Evolutionary conservation across 2,329 filamentous ascomycete species (phyloP), one percentile per base, ranked within the genome.

Genomic region (Ceratocystiopsis minuta): DNA sequence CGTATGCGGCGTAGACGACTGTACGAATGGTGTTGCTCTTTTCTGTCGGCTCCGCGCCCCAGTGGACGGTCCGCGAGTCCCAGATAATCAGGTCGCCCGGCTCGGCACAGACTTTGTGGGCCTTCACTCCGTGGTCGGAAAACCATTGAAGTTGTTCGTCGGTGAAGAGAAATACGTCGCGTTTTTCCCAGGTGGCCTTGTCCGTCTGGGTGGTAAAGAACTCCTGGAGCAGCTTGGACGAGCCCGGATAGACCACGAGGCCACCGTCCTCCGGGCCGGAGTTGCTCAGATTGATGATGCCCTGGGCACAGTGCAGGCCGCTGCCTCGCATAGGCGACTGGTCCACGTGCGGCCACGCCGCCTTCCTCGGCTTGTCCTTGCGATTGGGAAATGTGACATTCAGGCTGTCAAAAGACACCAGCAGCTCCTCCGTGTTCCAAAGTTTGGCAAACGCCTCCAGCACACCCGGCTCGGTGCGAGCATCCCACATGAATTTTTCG

Each of bases 401-500:
- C 46, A 59, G 47, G 16, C 49, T 49, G 43, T 62, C 59, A 36
- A 61, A 62, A 5, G 53, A 56, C 36, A 48, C 50, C 4, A 61
- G 48, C 2, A 62, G 51, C 34, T 62, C 53, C 6, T 53, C 43
- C 0, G 56, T 59, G 10, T 50, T 54, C 55, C 57, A 62, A 7
- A 61, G 12, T 7, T 56, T 58, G 32, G 54, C 57, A 39, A 65
- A 65, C 0, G 54, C 48, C 1, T 56, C 53, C 14, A 62, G 13
- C 1, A 63, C 53, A 6, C 51, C 55, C 1, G 58, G 59, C 47
- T 64, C 60, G 32, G 49, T 46, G 12, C 58, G 54, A 11, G 56
- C 52, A 6, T 50, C 55, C 59, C 60, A 63, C 40, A 60, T 54
- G 42, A 59, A 60, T 20, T 56, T 54, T 45, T 63, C 60, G 48